Conservation (phyloP, 176 grass and related monocot genomes). For the Chrysopogon serrulatus region DNA sequence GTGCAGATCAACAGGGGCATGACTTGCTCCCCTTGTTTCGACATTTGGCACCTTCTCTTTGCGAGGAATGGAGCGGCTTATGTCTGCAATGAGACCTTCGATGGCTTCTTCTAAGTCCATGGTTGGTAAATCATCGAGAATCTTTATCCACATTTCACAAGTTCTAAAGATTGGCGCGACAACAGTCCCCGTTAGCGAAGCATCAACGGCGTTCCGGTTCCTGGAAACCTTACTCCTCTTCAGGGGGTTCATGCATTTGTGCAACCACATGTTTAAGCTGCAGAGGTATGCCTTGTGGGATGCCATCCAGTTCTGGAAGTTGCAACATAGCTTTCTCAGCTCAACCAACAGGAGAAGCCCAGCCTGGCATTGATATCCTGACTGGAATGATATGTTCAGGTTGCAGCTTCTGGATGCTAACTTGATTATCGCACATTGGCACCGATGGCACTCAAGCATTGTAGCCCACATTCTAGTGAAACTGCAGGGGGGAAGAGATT, state of each 20-base stretch:
- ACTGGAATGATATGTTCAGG: conserved; percentile 18
- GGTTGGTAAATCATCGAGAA: conserved; percentile 27
- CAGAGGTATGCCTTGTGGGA: conserved; percentile 59
- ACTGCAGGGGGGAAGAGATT: conserved; percentile 17
- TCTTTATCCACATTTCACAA: conserved; percentile 45
- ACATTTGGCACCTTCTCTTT: conserved; percentile 18
- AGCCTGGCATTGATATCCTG: conserved; percentile 22
- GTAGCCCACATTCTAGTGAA: conserved; percentile 60
- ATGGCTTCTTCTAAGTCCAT: conserved; percentile 33
- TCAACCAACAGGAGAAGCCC: too few relatives aligned
- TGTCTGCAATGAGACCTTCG: conserved; percentile 26
- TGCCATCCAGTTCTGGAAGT: conserved; percentile 49
- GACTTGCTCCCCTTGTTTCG: not conserved
- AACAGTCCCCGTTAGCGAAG: not conserved
- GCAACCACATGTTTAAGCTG: too few relatives aligned
- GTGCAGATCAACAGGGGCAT: conserved; percentile 13
- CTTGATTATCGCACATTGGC: conserved; percentile 37
- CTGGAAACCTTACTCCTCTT: conserved; percentile 21
- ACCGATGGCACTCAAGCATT: conserved; percentile 53
- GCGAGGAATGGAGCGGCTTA: not conserved
- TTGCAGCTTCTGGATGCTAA: conserved; percentile 22
- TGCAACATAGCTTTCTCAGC: too few relatives aligned
- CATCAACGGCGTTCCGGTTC: conserved; percentile 10
- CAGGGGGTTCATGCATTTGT: too few relatives aligned
- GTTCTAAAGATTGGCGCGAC: conserved; percentile 53